These are phyloP conservation scores for Botrytis hyacinthi DNA, from an alignment of 2,329 filamentous ascomycete species.

Conservation along the genomic window DNA sequence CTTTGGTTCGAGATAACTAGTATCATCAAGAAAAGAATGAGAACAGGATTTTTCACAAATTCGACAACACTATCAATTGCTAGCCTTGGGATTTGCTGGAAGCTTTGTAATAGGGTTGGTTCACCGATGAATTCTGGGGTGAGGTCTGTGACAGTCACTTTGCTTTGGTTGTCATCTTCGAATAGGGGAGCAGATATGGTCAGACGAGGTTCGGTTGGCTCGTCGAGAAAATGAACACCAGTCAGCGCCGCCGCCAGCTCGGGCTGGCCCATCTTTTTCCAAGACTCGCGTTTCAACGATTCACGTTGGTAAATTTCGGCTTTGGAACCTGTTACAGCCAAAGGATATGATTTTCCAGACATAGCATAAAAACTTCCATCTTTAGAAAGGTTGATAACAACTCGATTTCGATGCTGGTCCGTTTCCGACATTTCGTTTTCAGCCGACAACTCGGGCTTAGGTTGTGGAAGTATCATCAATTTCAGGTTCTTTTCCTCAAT, in stretches of 20 bases:
- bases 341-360: constrained; percentile 81
- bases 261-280: constrained; percentile 39
- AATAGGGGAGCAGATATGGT: constrained; percentile 44
- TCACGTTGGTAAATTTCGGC: constrained; percentile 53
- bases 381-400: constrained; percentile 85
- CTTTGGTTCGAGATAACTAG: constrained; percentile 32
- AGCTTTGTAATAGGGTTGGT: constrained; percentile 47
- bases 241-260: constrained; percentile 62
- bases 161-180: constrained; percentile 29
- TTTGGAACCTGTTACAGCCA: constrained; percentile 68
- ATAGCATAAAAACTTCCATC: constrained; percentile 92
- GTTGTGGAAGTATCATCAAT: constrained; percentile 83
- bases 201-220: constrained; percentile 44
- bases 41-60: constrained; percentile 53
- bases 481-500: constrained; percentile 67
- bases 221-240: constrained; percentile 67
- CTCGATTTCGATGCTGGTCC: constrained; percentile 56
- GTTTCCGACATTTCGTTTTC: constrained; percentile 46
- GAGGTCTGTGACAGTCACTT: constrained; percentile 29
- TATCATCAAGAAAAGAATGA: constrained; percentile 39
- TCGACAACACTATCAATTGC: constrained; percentile 52
- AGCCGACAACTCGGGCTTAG: constrained; percentile 57
- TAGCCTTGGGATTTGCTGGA: constrained; percentile 51
- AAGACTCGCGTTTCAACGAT: constrained; percentile 47
- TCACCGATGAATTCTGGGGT: constrained; percentile 40